Percentiles rank a stretch among this genome's conserved stretches.
phyloP scores from a whole-genome alignment of 352 stramenopile species.

The Aphanomyces astaci region DNA sequence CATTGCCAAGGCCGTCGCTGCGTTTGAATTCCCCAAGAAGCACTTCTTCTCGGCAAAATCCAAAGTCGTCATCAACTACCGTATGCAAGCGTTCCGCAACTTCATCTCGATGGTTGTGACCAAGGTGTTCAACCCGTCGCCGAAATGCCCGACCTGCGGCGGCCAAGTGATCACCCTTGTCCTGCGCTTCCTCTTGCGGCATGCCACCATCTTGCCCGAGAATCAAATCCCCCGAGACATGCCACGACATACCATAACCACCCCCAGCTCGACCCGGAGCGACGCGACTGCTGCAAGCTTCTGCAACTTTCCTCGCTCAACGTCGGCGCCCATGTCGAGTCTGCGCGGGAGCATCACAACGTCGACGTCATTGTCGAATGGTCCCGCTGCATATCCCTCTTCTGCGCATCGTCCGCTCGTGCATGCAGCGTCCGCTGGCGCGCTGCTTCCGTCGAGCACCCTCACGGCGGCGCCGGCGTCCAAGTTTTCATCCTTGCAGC shows the following conservation, averaged over 20 bases:
- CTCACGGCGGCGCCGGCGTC: neutral
- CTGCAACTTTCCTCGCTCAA: neutral
- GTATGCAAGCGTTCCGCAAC: conserved; percentile 69
- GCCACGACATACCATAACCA: neutral
- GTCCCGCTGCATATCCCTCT: neutral
- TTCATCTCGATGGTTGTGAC: conserved; percentile 75
- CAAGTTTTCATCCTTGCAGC: conserved; percentile 3
- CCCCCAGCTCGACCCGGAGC: conserved; percentile 15
- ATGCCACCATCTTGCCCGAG: conserved; percentile 18
- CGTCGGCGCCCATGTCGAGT: neutral
- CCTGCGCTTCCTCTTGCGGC: conserved; percentile 18
- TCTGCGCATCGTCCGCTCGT: neutral
- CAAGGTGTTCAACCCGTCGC: conserved; percentile 72
- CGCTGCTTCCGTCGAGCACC: neutral
- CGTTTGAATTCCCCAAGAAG: conserved; percentile 83
- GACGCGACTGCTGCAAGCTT: neutral
- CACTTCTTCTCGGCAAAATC: conserved; percentile 72
- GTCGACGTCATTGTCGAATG: neutral
- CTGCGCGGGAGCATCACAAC: neutral
- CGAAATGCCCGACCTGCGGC: conserved; percentile 77
- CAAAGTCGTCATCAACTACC: conserved; percentile 76
- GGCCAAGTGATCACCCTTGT: conserved; percentile 27
- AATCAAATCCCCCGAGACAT: conserved; percentile 20
- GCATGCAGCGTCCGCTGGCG: neutral
- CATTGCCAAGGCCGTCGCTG: conserved; percentile 65